Evolutionary conservation across 768 basidiomycete genomes (phyloP), one percentile per base, ranked within the genome.

Genomic region (Phanerochaete sordida): DNA sequence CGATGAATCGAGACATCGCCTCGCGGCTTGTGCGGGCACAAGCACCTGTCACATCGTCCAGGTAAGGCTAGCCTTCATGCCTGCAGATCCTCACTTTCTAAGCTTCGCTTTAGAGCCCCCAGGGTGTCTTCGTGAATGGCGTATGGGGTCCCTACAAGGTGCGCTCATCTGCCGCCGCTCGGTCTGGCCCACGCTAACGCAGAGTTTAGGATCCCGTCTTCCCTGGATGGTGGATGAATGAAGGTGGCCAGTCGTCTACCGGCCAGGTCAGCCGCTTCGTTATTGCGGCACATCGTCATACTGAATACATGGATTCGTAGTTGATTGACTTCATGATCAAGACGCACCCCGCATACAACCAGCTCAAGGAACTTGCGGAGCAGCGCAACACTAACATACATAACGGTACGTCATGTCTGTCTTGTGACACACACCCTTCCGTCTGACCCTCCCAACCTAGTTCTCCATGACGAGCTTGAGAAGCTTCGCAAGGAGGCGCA

Each of bases 181-280:
- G 56, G 7, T 19, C 1, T 12, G 37, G 50, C 28, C 28, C 64
- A n/a, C 43, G 54, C 54, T 31, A 35, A 35, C 27, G 24, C 8
- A 30, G 37, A 26, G 15, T 8, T 13, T 23, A 91, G 84, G 88
- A 98, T 68, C 87, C 93, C 6, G 81, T 95, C 31, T 95, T 98
- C 75, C 87, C 87, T 45, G 93, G 88, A 19, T 95, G 93, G 89
- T 99, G 96, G 97, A 97, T 98, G 94, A 99, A 95, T 68, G 97
- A 99, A 74, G 97, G 96, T 39, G 97, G 97, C 1, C 97, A 99
- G 74, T 97, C 95, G 8, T 95, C 95, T 1, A 99, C 97, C 0
- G 97, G 97, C n/a, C 93, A 94, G 75, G 89, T 89, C 55, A 50
- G 74, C 62, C 21, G 30, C 27, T 28, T 30, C 50, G 28, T n/a